Base-by-base conservation (phyloP, 345 rosid species). In the Nephelium lappaceum region DNA sequence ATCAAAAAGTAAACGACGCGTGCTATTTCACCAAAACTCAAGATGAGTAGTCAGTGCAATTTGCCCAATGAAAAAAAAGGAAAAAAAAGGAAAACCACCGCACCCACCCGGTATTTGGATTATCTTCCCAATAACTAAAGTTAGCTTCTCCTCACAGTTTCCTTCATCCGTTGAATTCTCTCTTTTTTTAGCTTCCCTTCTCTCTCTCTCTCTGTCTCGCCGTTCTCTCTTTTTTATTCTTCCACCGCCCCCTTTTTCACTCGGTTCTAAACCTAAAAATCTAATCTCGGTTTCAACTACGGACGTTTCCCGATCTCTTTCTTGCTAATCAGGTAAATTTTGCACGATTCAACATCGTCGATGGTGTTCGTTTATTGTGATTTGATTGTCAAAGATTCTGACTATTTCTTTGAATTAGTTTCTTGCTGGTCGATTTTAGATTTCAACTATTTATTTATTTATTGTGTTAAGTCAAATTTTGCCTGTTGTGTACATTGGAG, bases 271-370 rank as follows among this genome's bases (percentile, higher is more conserved):
- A 19, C 18, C 61, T 3, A 7, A 45, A 15, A 55, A 36, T 21
- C 31, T 57, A 25, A 16, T n/a, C 75, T 36, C 65, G 23, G 42
- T 42, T 41, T 61, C 39, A 8, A 73, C 14, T 39, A 61, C 77
- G 57, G 68, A 62, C 76, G 31, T 27, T 27, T 27, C 31, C 31
- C 31, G 31, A 27, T 27, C 31, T 27, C 31, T 27, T 6, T 39
- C 67, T 73, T 41, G 24, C 16, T 61, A 15, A 60, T 73, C 68
- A 24, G 77, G 77, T 73, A 61, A 73, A 14, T 41, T 21, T 42
- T 23, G 5, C 12, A 8, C 8, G 10, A 11, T 73, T 60, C 57
- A 42, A 73, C 61, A n/a, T 12, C 42, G 36, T 2, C 36, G 36
- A 38, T 27, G n/a, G 36, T 42, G 31, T 68, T 68, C 9, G 27